Evolutionary conservation across 2,329 filamentous ascomycete species (phyloP), one percentile per base, ranked within the genome.

Genomic region (Cadophora sp.): DNA sequence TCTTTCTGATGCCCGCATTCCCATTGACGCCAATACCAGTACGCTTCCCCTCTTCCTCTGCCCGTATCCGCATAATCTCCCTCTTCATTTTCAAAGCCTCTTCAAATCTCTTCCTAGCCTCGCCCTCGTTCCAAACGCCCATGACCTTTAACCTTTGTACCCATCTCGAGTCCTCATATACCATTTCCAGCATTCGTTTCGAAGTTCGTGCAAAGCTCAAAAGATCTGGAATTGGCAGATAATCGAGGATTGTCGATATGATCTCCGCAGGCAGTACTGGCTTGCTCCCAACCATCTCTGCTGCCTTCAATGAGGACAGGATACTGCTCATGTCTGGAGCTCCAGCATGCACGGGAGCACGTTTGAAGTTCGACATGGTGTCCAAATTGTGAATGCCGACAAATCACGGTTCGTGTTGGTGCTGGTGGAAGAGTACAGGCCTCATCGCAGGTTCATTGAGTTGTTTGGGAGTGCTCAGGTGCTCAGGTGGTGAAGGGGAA

Each of bases 151-250:
- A 80, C 70, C 92, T 87, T 70, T 92, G 89, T 47, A 98, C 91
- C 96, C 96, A 99, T 81, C 95, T 87, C 59, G 94, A 93, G 79
- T 99, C 96, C 78, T 99, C 96, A 80, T 98, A 99, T 3, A 97
- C 94, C 94, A 99, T 99, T 80, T 99, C 96, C 77, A 91, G 91
- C 85, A 98, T 88, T 68, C 93, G 91, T 76, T 88, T 91, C 66
- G 93, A 97, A 27, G 92, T 89, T 70, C 91, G 89, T 53, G 96
- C 95, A 77, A 93, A 95, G 72, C 89, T 88, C 77, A 98, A 87
- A 75, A 97, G 89, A 78, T 97, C 95, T 68, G 90, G 83, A 33
- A 97, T 86, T 47, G 93, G 91, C 47, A 98, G 87, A 81, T 96
- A 94, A 77, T 97, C 93, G 76, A 99, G 87, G 72, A 99, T 94